Base-by-base conservation (phyloP, 2,329 filamentous ascomycete genomes). In the Cladophialophora psammophila region DNA sequence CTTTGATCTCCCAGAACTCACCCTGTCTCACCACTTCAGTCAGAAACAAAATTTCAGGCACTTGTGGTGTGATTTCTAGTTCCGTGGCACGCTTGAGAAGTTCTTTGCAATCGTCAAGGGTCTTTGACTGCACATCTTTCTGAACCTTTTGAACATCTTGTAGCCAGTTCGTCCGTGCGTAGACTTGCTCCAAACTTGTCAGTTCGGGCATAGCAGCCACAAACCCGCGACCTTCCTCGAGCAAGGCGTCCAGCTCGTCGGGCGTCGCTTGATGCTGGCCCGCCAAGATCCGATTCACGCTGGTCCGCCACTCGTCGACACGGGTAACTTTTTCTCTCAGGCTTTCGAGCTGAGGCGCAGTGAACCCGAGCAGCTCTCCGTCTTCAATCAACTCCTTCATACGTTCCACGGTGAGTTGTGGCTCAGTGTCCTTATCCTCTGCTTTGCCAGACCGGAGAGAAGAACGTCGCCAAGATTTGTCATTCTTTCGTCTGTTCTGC, bases 401-500 rank as follows among this genome's bases (percentile, higher is more conserved):
- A 76, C 96, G 96, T 72, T 92, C 89, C 71, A 97, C 88, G 76
- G 93, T 96, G 50, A 73, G 48, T 73, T 95, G 92, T 73, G 93
- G 85, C 77, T 97, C 94, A 72, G 89, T 89, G 75, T 92, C 90
- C 69, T 88, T 87, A 76, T 97, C 92, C 79, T 96, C 95, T 73
- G 91, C 85, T 75, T 97, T 94, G 63, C 91, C 87, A 60, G 89
- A 90, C 78, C 91, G 94, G 59, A 89, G 85, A 60, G 80, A 80
- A 73, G 87, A 87, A 74, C 88, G 90, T 71, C 93, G 91, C 88
- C 91, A 95, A 53, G 87, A 87, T 76, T 93, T 95, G 75, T 97
- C 94, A 78, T 91, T 96, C 80, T 98, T 98, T 69, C 94, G 92
- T 70, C 95, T 91, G 76, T 96, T 96, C 80, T 97, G 94, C 81